These are phyloP conservation scores for Aspergillus unguis DNA, from an alignment of 2,329 filamentous ascomycete genomes.

Conservation along the genomic window DNA sequence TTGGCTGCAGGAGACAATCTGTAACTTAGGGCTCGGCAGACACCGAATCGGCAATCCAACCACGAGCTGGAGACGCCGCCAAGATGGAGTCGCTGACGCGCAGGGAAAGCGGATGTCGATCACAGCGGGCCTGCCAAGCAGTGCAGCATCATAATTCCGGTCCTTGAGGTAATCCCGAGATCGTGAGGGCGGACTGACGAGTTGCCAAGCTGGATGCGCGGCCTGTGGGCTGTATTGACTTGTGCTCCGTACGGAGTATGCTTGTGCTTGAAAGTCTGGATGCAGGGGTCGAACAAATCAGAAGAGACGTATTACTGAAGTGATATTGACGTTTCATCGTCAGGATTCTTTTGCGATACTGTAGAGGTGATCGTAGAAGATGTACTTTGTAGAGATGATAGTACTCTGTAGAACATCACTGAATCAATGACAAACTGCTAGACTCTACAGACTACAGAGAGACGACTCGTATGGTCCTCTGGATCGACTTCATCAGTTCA, in stretches of 20 bases:
- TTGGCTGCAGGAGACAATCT: not conserved
- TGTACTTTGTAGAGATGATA: not conserved
- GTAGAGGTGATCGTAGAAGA: slow-evolving; percentile 15
- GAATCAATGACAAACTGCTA: too few species aligned
- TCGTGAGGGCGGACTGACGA: not conserved
- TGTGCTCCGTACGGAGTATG: not conserved
- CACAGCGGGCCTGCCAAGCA: not conserved
- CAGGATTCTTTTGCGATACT: not conserved
- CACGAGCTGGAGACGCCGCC: not conserved
- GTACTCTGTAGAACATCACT: not conserved
- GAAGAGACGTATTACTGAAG: not conserved
- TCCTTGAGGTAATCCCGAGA: not conserved
- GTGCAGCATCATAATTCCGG: not conserved
- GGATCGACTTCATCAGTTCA: too few species aligned
- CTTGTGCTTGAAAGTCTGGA: not conserved
- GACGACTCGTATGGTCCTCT: too few species aligned
- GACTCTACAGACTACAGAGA: too few species aligned
- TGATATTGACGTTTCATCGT: not conserved
- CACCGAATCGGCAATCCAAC: not conserved
- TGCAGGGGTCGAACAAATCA: not conserved
- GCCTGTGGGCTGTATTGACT: not conserved
- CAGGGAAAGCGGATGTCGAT: not conserved
- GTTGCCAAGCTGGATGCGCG: not conserved
- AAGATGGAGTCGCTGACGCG: not conserved
- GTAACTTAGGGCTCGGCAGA: not conserved